phyloP scores from a whole-genome alignment of 202 grass and related monocot species.

The Brachypodium distachyon region DNA sequence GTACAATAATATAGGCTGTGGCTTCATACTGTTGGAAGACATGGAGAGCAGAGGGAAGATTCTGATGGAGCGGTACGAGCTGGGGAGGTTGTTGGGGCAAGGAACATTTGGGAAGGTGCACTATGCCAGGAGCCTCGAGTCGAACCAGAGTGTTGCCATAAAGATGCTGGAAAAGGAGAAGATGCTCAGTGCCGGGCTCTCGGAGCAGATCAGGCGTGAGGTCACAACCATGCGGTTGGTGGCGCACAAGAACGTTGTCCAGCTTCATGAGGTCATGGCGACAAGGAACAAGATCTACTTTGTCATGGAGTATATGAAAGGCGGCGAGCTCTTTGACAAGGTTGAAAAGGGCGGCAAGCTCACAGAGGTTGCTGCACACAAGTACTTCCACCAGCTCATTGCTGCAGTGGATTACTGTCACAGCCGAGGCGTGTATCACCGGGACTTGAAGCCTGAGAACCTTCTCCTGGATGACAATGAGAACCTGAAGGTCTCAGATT shows the following conservation, averaged over 20 bases:
- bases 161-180: slow-evolving; percentile 82
- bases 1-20: neutral
- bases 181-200: slow-evolving; percentile 50
- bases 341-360: slow-evolving; percentile 56
- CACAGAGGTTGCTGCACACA: slow-evolving; percentile 48
- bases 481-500: slow-evolving; percentile 82
- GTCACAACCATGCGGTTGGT: slow-evolving; percentile 74
- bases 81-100: slow-evolving; percentile 80
- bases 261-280: slow-evolving; percentile 91
- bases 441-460: slow-evolving; percentile 90
- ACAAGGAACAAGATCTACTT: slow-evolving; percentile 77
- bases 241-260: slow-evolving; percentile 67
- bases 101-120: slow-evolving; percentile 89
- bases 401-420: slow-evolving; percentile 81
- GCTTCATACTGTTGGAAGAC: neutral
- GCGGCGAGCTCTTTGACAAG: slow-evolving; percentile 82
- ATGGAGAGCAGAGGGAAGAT: slow-evolving; percentile 44
- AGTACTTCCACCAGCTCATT: slow-evolving; percentile 81
- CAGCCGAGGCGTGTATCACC: slow-evolving; percentile 73
- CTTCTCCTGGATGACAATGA: slow-evolving; percentile 76
- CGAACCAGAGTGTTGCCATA: slow-evolving; percentile 60
- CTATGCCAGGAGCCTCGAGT: slow-evolving; percentile 53
- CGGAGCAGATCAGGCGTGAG: slow-evolving; percentile 81
- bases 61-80: slow-evolving; percentile 60
- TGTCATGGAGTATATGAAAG: slow-evolving; percentile 81